Percentiles rank a stretch among this genome's conserved stretches.
Evolutionary conservation across 805 yeast genomes (phyloP).

Genomic region (Myxozyma vanderwaltii): DNA sequence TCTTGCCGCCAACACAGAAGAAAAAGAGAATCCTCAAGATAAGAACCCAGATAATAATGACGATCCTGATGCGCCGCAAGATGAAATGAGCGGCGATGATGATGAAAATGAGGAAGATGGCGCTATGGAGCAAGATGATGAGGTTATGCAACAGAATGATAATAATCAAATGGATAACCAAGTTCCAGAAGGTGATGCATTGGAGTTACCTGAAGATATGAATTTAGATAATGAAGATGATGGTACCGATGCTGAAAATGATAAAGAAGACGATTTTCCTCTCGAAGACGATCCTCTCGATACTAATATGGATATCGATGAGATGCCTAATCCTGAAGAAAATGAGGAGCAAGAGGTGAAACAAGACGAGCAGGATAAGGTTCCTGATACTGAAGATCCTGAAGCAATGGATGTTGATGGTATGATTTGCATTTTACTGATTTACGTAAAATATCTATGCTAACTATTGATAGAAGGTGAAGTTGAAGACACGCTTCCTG

Average conservation of each 20-base stretch:
- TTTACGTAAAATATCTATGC: not conserved
- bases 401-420: constrained; percentile 22
- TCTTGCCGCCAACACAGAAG: constrained; percentile 26
- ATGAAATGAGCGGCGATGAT: constrained; percentile 42
- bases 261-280: constrained; percentile 41
- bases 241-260: constrained; percentile 42
- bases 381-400: constrained; percentile 36
- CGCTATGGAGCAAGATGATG: constrained; percentile 42
- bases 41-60: constrained; percentile 33
- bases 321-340: constrained; percentile 42
- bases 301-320: constrained; percentile 40
- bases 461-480: not conserved
- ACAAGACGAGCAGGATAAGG: constrained; percentile 34
- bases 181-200: constrained; percentile 80
- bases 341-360: constrained; percentile 38
- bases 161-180: constrained; percentile 57
- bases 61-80: constrained; percentile 34
- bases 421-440: not conserved
- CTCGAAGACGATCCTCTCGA: constrained; percentile 42
- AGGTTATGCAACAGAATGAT: constrained; percentile 46
- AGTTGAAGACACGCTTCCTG: constrained; percentile 13
- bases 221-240: constrained; percentile 76
- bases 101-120: constrained; percentile 43
- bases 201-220: constrained; percentile 91
- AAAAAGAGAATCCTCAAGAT: constrained; percentile 36